phyloP scores from a whole-genome alignment of 1,139 yeast genomes.

The Candida glucosophila region DNA sequence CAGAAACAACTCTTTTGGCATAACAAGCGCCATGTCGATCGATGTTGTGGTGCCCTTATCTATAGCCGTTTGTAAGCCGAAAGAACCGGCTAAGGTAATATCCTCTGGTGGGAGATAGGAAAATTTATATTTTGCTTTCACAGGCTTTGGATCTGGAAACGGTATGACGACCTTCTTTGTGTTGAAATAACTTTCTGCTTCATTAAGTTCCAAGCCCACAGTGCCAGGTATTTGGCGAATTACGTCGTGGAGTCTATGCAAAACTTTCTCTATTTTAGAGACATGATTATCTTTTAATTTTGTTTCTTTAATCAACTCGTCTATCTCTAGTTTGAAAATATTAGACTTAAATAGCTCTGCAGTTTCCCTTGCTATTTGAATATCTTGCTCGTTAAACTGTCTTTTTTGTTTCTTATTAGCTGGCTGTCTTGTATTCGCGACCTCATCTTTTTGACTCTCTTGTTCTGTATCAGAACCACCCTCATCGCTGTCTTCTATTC shows the following conservation, averaged over 20 bases:
- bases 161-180: conserved; percentile 57
- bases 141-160: conserved; percentile 84
- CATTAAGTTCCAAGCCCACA: conserved; percentile 40
- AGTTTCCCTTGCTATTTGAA: conserved; percentile 86
- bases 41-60: conserved; percentile 40
- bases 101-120: conserved; percentile 65
- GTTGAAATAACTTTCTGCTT: conserved; percentile 42
- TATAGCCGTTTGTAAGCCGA: conserved; percentile 78
- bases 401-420: conserved; percentile 31
- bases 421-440: too few relatives aligned
- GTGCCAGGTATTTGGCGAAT: conserved; percentile 56
- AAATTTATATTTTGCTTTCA: conserved; percentile 59
- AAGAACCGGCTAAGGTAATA: conserved; percentile 79
- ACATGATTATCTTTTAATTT: conserved; percentile 64
- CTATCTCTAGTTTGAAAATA: conserved; percentile 89
- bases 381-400: conserved; percentile 67
- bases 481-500: conserved; percentile 8
- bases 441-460: conserved; percentile 6
- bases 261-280: conserved; percentile 60
- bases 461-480: too few relatives aligned
- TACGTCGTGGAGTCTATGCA: conserved; percentile 67
- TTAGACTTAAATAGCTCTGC: conserved; percentile 91
- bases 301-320: conserved; percentile 76
- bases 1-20: conserved; percentile 71
- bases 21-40: conserved; percentile 71